phyloP scores from a whole-genome alignment of 202 grass and related monocot species.

The Carex arenaria region DNA sequence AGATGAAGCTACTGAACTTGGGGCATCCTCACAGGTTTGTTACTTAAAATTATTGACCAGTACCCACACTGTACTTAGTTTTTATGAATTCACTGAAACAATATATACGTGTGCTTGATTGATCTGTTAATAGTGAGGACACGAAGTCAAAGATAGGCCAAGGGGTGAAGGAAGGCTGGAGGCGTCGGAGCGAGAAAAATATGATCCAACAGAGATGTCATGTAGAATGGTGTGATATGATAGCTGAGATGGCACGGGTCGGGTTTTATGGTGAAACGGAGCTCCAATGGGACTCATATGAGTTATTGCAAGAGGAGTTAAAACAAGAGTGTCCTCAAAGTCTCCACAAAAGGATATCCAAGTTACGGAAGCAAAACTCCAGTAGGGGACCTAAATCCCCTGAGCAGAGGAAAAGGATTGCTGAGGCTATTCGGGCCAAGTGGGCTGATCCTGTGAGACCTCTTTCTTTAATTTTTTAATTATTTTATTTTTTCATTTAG shows the following conservation, averaged over 20 bases:
- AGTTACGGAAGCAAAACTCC: conserved; percentile 40
- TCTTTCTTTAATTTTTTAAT: not conserved
- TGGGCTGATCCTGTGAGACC: conserved; percentile 78
- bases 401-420: conserved; percentile 84
- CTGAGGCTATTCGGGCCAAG: conserved; percentile 84
- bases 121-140: conserved; percentile 48
- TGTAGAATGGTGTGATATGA: conserved; percentile 66
- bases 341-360: conserved; percentile 47
- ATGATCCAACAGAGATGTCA: conserved; percentile 65
- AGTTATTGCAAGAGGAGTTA: conserved; percentile 55
- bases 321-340: conserved; percentile 48
- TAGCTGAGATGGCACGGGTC: conserved; percentile 62
- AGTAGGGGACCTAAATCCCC: conserved; percentile 65
- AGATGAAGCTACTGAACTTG: conserved; percentile 68
- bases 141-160: conserved; percentile 68
- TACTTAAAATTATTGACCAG: conserved; percentile 11
- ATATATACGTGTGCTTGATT: conserved; percentile 6
- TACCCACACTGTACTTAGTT: conserved; percentile 2
- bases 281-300: conserved; percentile 76
- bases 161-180: conserved; percentile 63
- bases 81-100: conserved; percentile 15
- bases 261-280: conserved; percentile 57
- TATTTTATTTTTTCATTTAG: not conserved
- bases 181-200: conserved; percentile 43
- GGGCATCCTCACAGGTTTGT: conserved; percentile 79